Evolutionary conservation across 352 stramenopile species (phyloP), one percentile per base, ranked within the genome.

Genomic region (Globisporangium viniferum): DNA sequence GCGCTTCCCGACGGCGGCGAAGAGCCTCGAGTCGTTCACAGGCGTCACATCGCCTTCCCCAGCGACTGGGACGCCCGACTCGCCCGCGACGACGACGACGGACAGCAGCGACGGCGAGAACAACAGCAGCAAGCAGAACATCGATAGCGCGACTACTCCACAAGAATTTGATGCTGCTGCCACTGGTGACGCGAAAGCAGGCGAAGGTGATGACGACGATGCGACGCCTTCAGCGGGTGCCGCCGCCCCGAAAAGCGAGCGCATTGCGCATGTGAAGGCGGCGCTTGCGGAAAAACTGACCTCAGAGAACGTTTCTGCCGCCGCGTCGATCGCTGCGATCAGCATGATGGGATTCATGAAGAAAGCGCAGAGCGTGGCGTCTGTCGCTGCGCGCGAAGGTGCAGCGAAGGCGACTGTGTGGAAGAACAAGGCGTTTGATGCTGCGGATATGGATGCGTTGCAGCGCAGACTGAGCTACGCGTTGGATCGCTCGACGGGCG

Each of bases 291-390:
- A 93, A 62, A 82, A 78, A 63, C 86, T 93, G 72, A 92, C 88
- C 62, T 82, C 84, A 1, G 86, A 92, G 64, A 80, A 80, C 0
- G 73, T 92, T 20, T 91, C 84, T 3, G 81, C 86, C 4, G 83
- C 82, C 0, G 82, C 82, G 27, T 79, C 82, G n/a, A 76, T 88
- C 54, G 81, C 81, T 5, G 82, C 86, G 7, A 85, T 81, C 12
- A 89, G 81, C 46, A 88, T 95, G 84, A 79, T 92, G 69, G 82
- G 81, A 7, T 89, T 95, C 35, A 91, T 95, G 79, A 90, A 92
- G 70, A 93, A 93, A 63, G 88, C 88, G 48, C 87, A 95, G 66
- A 90, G 75, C 39, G 88, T 84, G 7, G 88, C 88, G 49, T 76
- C 75, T 4, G 80, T 89, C 0, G 88, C 88, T 41, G 88, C 86